Evolutionary conservation across 2,329 filamentous ascomycete species (phyloP).

Genomic region (Magnaporthiopsis rhizophila): DNA sequence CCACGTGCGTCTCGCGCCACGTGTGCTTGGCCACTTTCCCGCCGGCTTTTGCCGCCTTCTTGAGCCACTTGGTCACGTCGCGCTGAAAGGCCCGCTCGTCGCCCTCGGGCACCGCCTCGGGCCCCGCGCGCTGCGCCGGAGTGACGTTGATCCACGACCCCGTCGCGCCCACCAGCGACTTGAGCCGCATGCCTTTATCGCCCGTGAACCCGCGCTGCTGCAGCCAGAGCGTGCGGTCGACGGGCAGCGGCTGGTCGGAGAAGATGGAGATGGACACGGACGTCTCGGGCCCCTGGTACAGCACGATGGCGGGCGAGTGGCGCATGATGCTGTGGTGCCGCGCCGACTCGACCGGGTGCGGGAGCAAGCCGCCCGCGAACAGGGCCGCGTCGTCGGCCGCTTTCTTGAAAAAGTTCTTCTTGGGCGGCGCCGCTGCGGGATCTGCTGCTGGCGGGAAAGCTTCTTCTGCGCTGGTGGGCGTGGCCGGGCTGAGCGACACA

Average conservation of each 20-base stretch:
- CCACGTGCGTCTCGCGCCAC: slow-evolving; percentile 54
- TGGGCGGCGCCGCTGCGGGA: neutral
- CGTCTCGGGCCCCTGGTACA: slow-evolving; percentile 58
- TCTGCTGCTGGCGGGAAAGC: slow-evolving; percentile 2
- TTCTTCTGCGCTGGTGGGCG: slow-evolving; percentile 1
- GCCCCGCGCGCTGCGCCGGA: slow-evolving; percentile 37
- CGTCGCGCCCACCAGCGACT: slow-evolving; percentile 51
- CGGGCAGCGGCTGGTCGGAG: slow-evolving; percentile 46
- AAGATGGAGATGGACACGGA: slow-evolving; percentile 58
- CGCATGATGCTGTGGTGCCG: slow-evolving; percentile 60
- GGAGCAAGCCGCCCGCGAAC: slow-evolving; percentile 57
- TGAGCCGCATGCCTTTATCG: slow-evolving; percentile 59
- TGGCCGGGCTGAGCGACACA: slow-evolving; percentile 4
- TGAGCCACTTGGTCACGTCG: slow-evolving; percentile 56
- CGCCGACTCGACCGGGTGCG: slow-evolving; percentile 55
- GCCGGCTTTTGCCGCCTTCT: slow-evolving; percentile 40
- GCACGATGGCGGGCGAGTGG: slow-evolving; percentile 55
- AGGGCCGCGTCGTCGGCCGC: slow-evolving; percentile 52
- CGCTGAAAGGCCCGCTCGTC: slow-evolving; percentile 62
- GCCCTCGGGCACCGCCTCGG: slow-evolving; percentile 40
- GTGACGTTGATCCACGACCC: slow-evolving; percentile 62
- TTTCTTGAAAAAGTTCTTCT: slow-evolving; percentile 32
- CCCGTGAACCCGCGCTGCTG: slow-evolving; percentile 62
- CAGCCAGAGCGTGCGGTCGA: slow-evolving; percentile 54
- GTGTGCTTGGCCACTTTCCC: slow-evolving; percentile 38